A percentile compares a stretch with the other conserved stretches of the same genome.
These are phyloP conservation scores for Aspergillus conjunctus DNA, from an alignment of 495 filamentous ascomycete genomes.

Conservation along the genomic window DNA sequence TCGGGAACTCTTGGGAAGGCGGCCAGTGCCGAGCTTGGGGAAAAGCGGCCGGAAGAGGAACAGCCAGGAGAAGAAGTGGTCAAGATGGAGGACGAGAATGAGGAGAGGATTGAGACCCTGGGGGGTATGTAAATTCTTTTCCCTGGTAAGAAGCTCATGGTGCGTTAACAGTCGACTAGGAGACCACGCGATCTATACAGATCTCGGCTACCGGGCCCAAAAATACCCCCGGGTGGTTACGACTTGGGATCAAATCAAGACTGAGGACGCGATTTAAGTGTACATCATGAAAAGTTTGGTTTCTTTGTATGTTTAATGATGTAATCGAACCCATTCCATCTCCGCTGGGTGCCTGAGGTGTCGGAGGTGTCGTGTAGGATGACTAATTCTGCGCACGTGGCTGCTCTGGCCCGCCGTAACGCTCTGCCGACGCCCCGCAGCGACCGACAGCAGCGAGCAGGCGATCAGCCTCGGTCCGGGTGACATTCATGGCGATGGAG, in stretches of 20 bases:
- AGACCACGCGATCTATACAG: conserved; percentile 55
- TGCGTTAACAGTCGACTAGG: conserved; percentile 30
- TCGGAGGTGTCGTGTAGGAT: too few species aligned
- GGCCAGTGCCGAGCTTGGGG: conserved; percentile 53
- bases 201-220: conserved; percentile 53
- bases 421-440: not conserved
- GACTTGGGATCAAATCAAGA: conserved; percentile 42
- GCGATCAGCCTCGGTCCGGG: not conserved
- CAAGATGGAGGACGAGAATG: conserved; percentile 63
- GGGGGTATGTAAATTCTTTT: conserved; percentile 43
- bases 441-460: not conserved
- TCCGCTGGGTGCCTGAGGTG: too few species aligned
- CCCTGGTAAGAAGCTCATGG: not conserved
- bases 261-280: not conserved
- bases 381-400: not conserved
- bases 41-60: conserved; percentile 61
- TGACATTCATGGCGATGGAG: not conserved
- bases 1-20: conserved; percentile 63
- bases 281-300: too few species aligned
- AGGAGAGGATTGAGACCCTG: conserved; percentile 57
- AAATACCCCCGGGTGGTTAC: conserved; percentile 54
- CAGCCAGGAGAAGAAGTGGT: conserved; percentile 61
- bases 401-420: not conserved
- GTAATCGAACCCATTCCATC: too few species aligned
- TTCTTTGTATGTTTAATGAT: too few species aligned